Evolutionary conservation across 257 asterid species (phyloP), one percentile per base, ranked within the genome.

Genomic region (Nicotiana otophora): DNA sequence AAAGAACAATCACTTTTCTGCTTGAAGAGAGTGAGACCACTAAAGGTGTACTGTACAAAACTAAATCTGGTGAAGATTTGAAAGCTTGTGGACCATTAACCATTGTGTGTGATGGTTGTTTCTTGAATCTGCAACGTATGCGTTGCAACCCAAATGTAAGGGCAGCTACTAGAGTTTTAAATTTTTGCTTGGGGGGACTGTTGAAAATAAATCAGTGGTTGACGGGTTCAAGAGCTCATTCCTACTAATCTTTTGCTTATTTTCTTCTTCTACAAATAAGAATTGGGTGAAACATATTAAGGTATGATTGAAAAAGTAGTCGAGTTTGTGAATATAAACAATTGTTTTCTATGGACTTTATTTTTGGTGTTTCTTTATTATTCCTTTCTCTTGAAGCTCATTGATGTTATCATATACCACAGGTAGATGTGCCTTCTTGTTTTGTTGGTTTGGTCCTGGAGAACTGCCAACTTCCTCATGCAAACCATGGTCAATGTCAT

Each of bases 51-150:
- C 26, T 23, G 26, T 23, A 23, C 26, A 23, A 23, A 23, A 23
- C 26, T 23, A 23, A 23, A 23, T 23, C 26, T 23, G 26, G 26
- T 23, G 26, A 23, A 23, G 26, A 23, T 23, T 23, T 23, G 26
- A 23, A 23, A 23, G 26, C 26, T 93, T 86, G 83, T 83, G 92
- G 94, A 23, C 92, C 96, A 80, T 84, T 92, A 20, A 92, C 96
- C n/a, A 77, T 92, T 69, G 96, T 92, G 5, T 92, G 96, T 66
- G 96, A 92, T 81, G 96, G 94, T 19, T 92, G 96, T 84, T 92
- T 88, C 84, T 92, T 94, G 39, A 92, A 90, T 83, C 86, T 92
- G 62, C 85, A 93, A 8, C 91, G 93, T 33, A 70, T 91, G 14
- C 93, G 90, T 77, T 92, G 94, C 70, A 86, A 81, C 34, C 94